Evolutionary conservation across 2,329 filamentous ascomycete genomes (phyloP), one percentile per base, ranked within the genome.

Genomic region (Penicillium occitanis): DNA sequence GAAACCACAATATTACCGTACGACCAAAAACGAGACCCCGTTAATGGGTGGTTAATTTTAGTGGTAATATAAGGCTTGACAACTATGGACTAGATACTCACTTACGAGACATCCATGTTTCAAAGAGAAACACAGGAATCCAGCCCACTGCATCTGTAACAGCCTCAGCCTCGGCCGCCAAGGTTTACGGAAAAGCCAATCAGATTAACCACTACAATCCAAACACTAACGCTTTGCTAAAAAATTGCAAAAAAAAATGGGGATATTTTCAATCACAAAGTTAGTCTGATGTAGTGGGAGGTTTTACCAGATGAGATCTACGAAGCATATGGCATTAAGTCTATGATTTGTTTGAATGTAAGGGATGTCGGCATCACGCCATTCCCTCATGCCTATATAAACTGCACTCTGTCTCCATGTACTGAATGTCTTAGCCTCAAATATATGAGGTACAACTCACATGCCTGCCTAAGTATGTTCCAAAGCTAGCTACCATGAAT

Each of bases 21-120:
- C 37, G 37, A 40, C 37, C 37, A 40, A 40, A 40, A 40, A 40
- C 37, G 37, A 40, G 37, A 40, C 37, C 37, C 37, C 79, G 2
- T 19, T n/a, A 46, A 19, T n/a, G 17, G 17, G 17, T n/a, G 17
- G 42, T 46, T 19, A 46, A 22, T 40, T 5, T 4, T 40, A 40
- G 37, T 40, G 37, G 37, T 40, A 40, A 40, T 40, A 40, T 40
- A 40, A 40, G 44, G 25, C 25, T 3, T 25, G 25, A 25, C 25
- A 25, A 3, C 25, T 25, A 19, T 19, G 19, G 19, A 33, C 7
- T 33, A 33, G 33, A 35, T 3, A 11, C 2, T 35, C 33, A 11
- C 33, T 13, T 37, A 37, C 17, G n/a, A 55, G 30, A 35, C 51
- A 19, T 19, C 30, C 51, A 35, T 57, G 53, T 37, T 57, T 57